Percentiles rank a stretch among this genome's conserved stretches.
Conservation (phyloP, 768 basidiomycete species). For the Cyclocybe cylindracea region DNA sequence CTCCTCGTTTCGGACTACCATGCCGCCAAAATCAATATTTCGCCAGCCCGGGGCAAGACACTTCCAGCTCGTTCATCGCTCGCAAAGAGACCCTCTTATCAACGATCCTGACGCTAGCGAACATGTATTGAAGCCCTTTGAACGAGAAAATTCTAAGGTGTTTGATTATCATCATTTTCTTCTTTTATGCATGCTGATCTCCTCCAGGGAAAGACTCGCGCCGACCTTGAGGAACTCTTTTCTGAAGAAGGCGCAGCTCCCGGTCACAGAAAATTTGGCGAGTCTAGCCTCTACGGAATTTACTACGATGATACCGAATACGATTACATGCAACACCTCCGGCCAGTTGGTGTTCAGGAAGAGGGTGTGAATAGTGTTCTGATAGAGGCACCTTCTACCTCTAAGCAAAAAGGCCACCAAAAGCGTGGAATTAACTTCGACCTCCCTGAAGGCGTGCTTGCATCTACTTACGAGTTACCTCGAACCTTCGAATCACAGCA, state of each 20-base stretch:
- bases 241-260: conserved; percentile 49
- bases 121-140: conserved; percentile 86
- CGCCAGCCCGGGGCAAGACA: conserved; percentile 88
- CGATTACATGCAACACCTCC: conserved; percentile 98
- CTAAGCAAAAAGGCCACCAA: conserved; percentile 34
- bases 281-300: conserved; percentile 87
- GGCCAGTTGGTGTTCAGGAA: conserved; percentile 72
- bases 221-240: conserved; percentile 70
- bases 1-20: conserved; percentile 33
- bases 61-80: conserved; percentile 96
- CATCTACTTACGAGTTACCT: conserved; percentile 75
- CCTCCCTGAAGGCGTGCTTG: conserved; percentile 69
- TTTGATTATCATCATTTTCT: conserved; percentile 7
- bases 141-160: conserved; percentile 68
- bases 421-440: conserved; percentile 45
- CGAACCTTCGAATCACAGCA: conserved; percentile 75
- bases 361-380: conserved; percentile 82
- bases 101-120: conserved; percentile 88
- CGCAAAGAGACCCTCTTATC: conserved; percentile 92
- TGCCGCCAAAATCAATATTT: conserved; percentile 87
- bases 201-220: conserved; percentile 76
- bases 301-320: conserved; percentile 96
- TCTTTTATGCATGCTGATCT: conserved; percentile 7
- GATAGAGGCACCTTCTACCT: conserved; percentile 66
- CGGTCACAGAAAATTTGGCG: conserved; percentile 64